Evolutionary conservation across 768 basidiomycete genomes (phyloP), one percentile per base, ranked within the genome.

Genomic region (Mrakia gelida): DNA sequence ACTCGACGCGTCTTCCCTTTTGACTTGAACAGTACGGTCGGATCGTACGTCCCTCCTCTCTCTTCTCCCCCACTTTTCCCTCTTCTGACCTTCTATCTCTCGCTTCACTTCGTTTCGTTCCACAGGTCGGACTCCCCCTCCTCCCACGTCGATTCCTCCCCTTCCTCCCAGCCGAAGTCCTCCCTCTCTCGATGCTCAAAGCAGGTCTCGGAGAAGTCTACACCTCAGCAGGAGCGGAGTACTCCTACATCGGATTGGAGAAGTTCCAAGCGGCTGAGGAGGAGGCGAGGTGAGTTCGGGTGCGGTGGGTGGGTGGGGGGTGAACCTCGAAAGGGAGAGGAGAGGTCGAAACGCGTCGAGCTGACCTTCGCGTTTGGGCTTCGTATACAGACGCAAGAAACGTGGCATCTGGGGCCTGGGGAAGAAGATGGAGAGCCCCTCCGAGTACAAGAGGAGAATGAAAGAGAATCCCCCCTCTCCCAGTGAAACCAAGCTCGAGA

Each of bases 391-490:
- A 38, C 43, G 49, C 62, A 67, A 68, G 32, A 77, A 72, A 21
- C 26, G 43, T 0, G 76, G 76, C 13, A 77, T 77, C 61, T 77
- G 76, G 76, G 56, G 54, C 15, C 41, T 77, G 45, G 76, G 76
- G 32, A 72, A 72, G 43, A 77, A 71, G 49, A 54, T 77, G 41
- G 76, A 77, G 26, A 8, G n/a, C 16, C 70, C 76, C 4, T 38
- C 56, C 16, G 76, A 68, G n/a, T 77, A 77, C 71, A 77, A 77
- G 62, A 32, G 59, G n/a, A 70, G 76, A 15, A 77, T 77, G 75
- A 52, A 65, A 30, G 32, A 43, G 18, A 41, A 34, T 7, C 38
- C 67, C 16, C 38, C 26, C 2, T 26, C 18, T 11, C 13, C 41
- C 1, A 7, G 26, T 5, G 34, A 43, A 9, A n/a, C 67, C 4